Evolutionary conservation across 2,329 filamentous ascomycete genomes (phyloP).

Genomic region (Seiridium unicorne): DNA sequence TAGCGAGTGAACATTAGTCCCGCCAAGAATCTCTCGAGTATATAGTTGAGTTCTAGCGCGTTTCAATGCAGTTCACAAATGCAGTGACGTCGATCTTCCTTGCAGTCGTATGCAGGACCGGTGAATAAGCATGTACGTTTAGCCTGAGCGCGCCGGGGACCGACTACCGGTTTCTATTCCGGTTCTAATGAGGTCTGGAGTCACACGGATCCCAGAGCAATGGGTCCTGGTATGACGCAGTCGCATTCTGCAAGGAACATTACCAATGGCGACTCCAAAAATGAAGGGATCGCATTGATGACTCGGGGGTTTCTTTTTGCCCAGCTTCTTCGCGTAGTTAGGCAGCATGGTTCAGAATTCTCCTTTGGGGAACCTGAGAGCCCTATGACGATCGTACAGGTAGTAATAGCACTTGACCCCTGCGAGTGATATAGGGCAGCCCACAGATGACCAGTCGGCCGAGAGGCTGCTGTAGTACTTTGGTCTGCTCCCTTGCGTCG

Average conservation of each 20-base stretch:
- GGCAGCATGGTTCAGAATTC: not conserved
- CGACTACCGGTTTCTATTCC: slow-evolving; percentile 4
- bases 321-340: not conserved
- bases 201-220: not conserved
- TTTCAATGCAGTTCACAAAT: not conserved
- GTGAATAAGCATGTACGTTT: not conserved
- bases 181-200: not conserved
- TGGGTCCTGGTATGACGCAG: not conserved
- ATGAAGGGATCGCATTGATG: too few species aligned
- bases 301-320: too few species aligned
- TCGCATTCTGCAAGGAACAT: not conserved
- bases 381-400: not conserved
- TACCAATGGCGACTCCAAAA: not conserved
- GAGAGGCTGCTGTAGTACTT: too few species aligned
- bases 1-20: too few species aligned
- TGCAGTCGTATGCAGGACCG: too few species aligned
- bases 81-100: not conserved
- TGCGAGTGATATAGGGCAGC: not conserved
- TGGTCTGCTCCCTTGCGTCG: too few species aligned
- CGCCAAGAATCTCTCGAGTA: too few species aligned
- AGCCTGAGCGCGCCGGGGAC: not conserved
- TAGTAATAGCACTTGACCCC: not conserved
- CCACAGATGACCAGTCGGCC: not conserved
- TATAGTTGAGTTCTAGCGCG: too few species aligned
- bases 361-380: not conserved